Percentiles rank a stretch among this genome's conserved stretches.
phyloP scores from a whole-genome alignment of 129 eudicot species.

The Calendula officinalis region DNA sequence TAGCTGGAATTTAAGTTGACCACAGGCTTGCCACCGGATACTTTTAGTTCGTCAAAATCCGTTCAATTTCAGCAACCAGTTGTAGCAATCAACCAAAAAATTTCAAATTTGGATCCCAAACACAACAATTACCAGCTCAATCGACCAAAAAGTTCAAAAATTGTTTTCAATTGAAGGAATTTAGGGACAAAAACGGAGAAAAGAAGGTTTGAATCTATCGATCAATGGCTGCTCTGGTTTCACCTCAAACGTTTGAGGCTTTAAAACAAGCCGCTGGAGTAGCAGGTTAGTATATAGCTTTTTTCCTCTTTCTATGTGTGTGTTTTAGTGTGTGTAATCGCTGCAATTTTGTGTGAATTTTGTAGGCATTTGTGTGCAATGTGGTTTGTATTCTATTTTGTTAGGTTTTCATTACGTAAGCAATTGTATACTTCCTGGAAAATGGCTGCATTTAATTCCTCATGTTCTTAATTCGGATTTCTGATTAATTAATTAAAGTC shows the following conservation, averaged over 20 bases:
- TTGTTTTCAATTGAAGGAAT: not conserved
- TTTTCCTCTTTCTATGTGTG: not conserved
- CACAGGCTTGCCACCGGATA: not conserved
- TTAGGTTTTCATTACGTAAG: slow-evolving; percentile 4
- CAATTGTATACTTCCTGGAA: not conserved
- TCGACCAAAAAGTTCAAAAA: too few relatives aligned
- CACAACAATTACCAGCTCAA: too few relatives aligned
- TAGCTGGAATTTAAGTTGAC: slow-evolving; percentile 39
- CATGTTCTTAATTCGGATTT: too few relatives aligned
- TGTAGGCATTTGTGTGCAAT: slow-evolving; percentile 7
- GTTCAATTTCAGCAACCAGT: not conserved
- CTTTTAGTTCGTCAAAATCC: slow-evolving; percentile 5
- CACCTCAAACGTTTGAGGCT: slow-evolving; percentile 37
- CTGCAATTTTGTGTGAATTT: not conserved
- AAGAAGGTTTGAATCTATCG: slow-evolving; percentile 10
- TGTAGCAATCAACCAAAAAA: not conserved
- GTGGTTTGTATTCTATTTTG: slow-evolving; percentile 14
- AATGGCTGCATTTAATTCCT: not conserved
- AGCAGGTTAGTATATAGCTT: slow-evolving; percentile 43
- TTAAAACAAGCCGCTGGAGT: slow-evolving; percentile 76
- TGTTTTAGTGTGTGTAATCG: slow-evolving; percentile 6
- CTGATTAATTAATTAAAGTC: too few relatives aligned
- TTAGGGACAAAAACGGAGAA: not conserved
- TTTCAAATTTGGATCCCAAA: not conserved
- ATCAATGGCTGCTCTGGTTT: slow-evolving; percentile 34